phyloP scores from a whole-genome alignment of 805 yeast genomes.

The Candida patagonica region DNA sequence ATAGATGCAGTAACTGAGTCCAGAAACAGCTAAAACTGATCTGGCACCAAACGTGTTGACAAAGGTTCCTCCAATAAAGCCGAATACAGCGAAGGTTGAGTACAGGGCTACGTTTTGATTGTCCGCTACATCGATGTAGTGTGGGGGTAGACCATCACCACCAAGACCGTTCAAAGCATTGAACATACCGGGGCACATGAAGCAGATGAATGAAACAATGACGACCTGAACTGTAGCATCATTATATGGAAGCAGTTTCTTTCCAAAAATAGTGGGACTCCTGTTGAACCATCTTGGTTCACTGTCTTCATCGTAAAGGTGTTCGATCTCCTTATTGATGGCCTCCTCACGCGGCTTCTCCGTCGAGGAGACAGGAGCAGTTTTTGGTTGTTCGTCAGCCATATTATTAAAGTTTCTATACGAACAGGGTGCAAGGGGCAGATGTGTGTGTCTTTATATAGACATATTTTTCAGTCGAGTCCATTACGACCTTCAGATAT shows the following conservation, averaged over 20 bases:
- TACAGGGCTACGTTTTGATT: conserved; percentile 45
- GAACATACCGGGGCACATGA: conserved; percentile 46
- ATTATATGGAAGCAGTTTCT: conserved; percentile 31
- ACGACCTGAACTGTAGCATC: conserved; percentile 35
- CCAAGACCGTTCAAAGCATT: conserved; percentile 45
- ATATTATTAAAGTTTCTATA: no score
- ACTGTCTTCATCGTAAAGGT: not conserved
- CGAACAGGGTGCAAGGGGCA: no score
- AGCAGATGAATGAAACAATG: conserved; percentile 38
- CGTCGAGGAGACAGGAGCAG: no score
- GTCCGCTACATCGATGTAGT: conserved; percentile 29
- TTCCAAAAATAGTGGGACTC: conserved; percentile 16
- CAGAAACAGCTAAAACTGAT: conserved; percentile 35
- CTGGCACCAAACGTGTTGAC: conserved; percentile 42
- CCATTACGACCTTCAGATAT: no score
- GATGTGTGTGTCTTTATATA: no score
- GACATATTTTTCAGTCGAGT: no score
- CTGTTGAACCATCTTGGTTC: conserved; percentile 18
- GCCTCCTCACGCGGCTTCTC: no score
- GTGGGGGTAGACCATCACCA: conserved; percentile 31
- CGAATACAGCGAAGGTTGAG: conserved; percentile 46
- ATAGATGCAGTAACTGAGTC: conserved; percentile 39
- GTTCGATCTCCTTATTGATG: not conserved
- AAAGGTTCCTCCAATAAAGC: conserved; percentile 48
- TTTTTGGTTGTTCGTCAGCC: no score